Evolutionary conservation across 2,329 filamentous ascomycete species (phyloP), one percentile per base, ranked within the genome.

Genomic region (Zopfia rhizophila): DNA sequence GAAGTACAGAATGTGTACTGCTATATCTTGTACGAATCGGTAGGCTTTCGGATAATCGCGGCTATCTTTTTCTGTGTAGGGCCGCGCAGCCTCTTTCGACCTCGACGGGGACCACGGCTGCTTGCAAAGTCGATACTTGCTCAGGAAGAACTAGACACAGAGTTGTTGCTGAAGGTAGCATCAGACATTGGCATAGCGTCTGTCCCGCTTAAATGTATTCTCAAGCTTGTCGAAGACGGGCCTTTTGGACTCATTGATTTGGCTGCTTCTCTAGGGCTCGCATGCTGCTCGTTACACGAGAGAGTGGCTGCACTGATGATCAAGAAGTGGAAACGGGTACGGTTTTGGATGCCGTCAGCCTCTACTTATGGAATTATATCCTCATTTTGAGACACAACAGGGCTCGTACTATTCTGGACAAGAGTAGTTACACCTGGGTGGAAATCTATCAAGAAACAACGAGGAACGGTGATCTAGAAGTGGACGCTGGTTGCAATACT

Each of bases 1-100:
- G 77, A 72, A 7, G 74, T 70, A 48, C 78, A 81, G 55, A 81
- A 81, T 3, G 78, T 81, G 52, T 78, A 81, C 57, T 81, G 77
- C 45, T 74, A 81, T 35, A 77, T 75, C 23, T 56, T 50, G 7
- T 16, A 32, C 2, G 48, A 51, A 21, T 60, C 51, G 11, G 45
- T 36, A 8, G 51, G 60, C 28, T 47, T 45, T n/a, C 60, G 56
- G 14, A 48, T 29, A 4, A 63, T 28, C 7, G 47, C 27, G n/a
- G 29, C 33, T 4, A 39, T 12, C 7, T 27, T 18, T 17, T 44
- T 38, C 10, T 41, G 16, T 1, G 43, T 35, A 12, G 50, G 35
- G 28, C 55, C 56, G n/a, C 47, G 55, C 33, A 53, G 60, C 22
- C 60, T 48, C 27, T 59, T 60, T 19, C 60, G 54, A 12, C 60